A percentile compares a stretch with the other conserved stretches of the same genome.
Conservation (phyloP, 1,284 basidiomycete species). For the Naganishia cerealis region DNA sequence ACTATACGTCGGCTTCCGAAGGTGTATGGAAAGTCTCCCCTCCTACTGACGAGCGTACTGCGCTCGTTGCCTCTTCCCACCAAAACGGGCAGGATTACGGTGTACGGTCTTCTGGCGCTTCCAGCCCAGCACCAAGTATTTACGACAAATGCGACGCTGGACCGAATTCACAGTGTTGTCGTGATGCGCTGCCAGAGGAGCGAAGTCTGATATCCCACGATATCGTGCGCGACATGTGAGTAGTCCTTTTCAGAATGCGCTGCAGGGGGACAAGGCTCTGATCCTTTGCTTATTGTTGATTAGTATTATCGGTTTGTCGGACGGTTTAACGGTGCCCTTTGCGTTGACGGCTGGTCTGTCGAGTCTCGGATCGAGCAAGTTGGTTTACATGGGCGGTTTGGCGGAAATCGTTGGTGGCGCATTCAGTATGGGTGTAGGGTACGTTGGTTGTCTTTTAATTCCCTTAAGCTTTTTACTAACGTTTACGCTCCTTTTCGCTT, state of each 20-base stretch:
- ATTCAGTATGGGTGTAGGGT: slow-evolving; percentile 85
- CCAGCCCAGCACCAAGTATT: slow-evolving; percentile 21
- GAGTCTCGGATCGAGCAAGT: slow-evolving; percentile 78
- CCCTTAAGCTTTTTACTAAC: not conserved
- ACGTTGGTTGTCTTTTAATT: not conserved
- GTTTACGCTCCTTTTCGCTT: not conserved
- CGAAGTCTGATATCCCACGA: slow-evolving; percentile 54
- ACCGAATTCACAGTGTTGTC: slow-evolving; percentile 38
- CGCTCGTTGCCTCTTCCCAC: slow-evolving; percentile 6
- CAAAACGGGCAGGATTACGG: slow-evolving; percentile 8
- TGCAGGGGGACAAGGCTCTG: not conserved
- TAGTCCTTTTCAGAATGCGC: slow-evolving; percentile 16
- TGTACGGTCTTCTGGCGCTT: slow-evolving; percentile 5
- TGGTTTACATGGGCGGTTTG: slow-evolving; percentile 87
- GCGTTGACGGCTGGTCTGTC: slow-evolving; percentile 81
- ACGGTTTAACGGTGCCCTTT: slow-evolving; percentile 93
- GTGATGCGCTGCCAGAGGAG: slow-evolving; percentile 56
- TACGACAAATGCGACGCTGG: slow-evolving; percentile 33
- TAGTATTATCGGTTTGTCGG: slow-evolving; percentile 89
- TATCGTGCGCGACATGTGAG: slow-evolving; percentile 55
- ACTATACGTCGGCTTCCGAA: not conserved
- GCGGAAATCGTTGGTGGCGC: slow-evolving; percentile 92
- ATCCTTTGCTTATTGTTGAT: slow-evolving; percentile 4
- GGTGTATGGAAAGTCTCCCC: slow-evolving; percentile 22
- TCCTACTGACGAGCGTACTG: slow-evolving; percentile 10